Percentiles rank a stretch among this genome's conserved stretches.
Conservation (phyloP, 495 filamentous ascomycete genomes). For the Parathielavia appendiculata region DNA sequence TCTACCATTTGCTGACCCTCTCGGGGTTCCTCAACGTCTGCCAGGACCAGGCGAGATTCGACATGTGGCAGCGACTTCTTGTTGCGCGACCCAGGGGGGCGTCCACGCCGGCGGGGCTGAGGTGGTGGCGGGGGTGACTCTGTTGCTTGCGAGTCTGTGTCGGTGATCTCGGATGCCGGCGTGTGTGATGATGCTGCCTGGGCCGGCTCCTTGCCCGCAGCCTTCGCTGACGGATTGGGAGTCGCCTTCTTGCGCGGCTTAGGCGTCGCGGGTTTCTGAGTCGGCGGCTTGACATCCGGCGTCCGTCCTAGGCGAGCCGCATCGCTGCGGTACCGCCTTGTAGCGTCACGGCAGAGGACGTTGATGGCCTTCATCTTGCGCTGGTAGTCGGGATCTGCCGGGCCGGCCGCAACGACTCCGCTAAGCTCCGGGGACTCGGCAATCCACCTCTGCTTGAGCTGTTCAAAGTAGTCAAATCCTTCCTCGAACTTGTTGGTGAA, state of each 20-base stretch:
- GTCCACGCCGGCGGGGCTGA: not conserved
- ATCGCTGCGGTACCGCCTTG: slow-evolving; percentile 68
- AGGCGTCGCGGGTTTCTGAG: slow-evolving; percentile 5
- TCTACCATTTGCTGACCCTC: slow-evolving; percentile 16
- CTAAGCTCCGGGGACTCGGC: slow-evolving; percentile 52
- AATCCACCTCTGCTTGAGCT: slow-evolving; percentile 66
- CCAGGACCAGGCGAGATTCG: slow-evolving; percentile 15
- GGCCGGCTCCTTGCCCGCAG: not conserved
- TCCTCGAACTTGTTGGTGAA: slow-evolving; percentile 71
- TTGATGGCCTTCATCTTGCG: slow-evolving; percentile 62
- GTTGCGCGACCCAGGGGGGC: slow-evolving; percentile 2
- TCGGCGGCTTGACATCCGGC: not conserved
- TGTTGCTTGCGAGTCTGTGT: not conserved
- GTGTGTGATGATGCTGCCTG: not conserved
- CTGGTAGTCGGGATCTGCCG: slow-evolving; percentile 50
- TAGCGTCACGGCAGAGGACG: slow-evolving; percentile 64
- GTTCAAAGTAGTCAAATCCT: slow-evolving; percentile 65
- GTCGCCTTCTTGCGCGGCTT: slow-evolving; percentile 3
- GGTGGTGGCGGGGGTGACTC: not conserved
- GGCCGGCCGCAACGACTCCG: slow-evolving; percentile 48
- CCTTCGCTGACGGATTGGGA: not conserved
- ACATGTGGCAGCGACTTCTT: slow-evolving; percentile 16
- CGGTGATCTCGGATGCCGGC: no score
- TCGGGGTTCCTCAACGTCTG: slow-evolving; percentile 1
- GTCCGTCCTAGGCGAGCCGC: slow-evolving; percentile 45